Evolutionary conservation across 495 filamentous ascomycete species (phyloP), one percentile per base, ranked within the genome.

Genomic region (Neurospora sp.): DNA sequence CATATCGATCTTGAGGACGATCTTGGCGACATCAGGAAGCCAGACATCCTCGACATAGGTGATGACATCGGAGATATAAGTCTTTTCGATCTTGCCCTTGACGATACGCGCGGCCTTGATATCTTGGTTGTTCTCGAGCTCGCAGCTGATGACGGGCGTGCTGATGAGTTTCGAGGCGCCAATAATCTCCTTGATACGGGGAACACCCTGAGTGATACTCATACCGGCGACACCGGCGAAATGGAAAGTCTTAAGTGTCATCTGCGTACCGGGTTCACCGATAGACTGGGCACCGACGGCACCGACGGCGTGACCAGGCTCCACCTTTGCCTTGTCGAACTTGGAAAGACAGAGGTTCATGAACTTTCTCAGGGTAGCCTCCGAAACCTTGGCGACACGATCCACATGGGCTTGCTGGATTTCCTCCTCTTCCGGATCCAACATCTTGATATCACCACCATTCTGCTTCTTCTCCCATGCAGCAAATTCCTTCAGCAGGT

Each of bases 161-260:
- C 93, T 96, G 80, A 99, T 98, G 59, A 84, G 85, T 80, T 92
- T 95, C 11, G 92, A 94, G 8, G 96, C 96, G 83, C 98, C 98
- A 88, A 99, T 99, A 78, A 99, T 99, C 87, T 99, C 96, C 84
- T 98, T 99, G 82, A 99, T 98, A 89, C 96, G 96, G 3, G 96
- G 96, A 2, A 99, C 96, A 91, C 96, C 96, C 79, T 97, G 93
- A 0, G 96, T 99, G 77, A 98, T 96, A 86, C 92, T 96, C 95
- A 99, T 98, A 78, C 94, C 94, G 35, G 95, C 96, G 75, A 99
- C 96, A 92, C 96, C 96, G 78, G 96, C 96, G 84, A 99, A 99
- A 91, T 99, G 96, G 90, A 99, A 99, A 81, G 96, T 99, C 84
- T 98, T 98, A 77, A 99, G 85, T 3, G 96, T 99, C 96, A 99